Percentiles rank a stretch among this genome's conserved stretches.
These are phyloP conservation scores for Leccinum obscurum DNA, from an alignment of 768 basidiomycete species.

Conservation along the genomic window DNA sequence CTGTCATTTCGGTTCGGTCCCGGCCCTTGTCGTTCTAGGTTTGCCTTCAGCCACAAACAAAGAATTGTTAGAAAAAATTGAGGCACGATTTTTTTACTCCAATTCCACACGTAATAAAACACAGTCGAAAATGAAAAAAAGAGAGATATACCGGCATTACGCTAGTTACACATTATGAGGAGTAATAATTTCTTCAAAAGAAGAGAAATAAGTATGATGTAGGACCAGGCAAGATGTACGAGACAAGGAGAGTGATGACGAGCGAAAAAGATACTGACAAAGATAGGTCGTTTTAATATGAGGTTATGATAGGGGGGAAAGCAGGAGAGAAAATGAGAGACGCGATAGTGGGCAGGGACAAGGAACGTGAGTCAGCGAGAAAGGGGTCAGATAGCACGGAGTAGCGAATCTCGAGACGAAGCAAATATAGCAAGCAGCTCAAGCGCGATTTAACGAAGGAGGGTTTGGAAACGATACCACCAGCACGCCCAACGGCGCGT, in stretches of 20 bases:
- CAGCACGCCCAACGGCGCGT: constrained; percentile 5
- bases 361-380: constrained; percentile 11
- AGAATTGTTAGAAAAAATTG: not conserved
- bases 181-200: constrained; percentile 1
- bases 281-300: constrained; percentile 4
- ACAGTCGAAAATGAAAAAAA: not conserved
- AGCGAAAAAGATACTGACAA: not conserved
- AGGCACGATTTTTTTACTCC: not conserved
- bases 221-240: not conserved
- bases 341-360: constrained; percentile 5
- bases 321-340: not conserved
- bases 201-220: not conserved
- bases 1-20: not conserved
- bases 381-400: constrained; percentile 13
- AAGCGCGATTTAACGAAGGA: constrained; percentile 1
- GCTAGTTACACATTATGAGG: constrained; percentile 31
- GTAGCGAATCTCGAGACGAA: constrained; percentile 14
- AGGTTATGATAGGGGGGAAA: not conserved
- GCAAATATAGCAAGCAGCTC: constrained; percentile 8
- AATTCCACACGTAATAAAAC: not conserved
- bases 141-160: constrained; percentile 21
- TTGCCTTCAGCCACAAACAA: not conserved
- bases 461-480: constrained; percentile 10
- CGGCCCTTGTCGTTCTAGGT: not conserved
- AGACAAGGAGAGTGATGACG: not conserved